Percentiles rank a stretch among this genome's conserved stretches.
Evolutionary conservation across 2,329 filamentous ascomycete genomes (phyloP).

Genomic region (Penicillium sclerotigenum): DNA sequence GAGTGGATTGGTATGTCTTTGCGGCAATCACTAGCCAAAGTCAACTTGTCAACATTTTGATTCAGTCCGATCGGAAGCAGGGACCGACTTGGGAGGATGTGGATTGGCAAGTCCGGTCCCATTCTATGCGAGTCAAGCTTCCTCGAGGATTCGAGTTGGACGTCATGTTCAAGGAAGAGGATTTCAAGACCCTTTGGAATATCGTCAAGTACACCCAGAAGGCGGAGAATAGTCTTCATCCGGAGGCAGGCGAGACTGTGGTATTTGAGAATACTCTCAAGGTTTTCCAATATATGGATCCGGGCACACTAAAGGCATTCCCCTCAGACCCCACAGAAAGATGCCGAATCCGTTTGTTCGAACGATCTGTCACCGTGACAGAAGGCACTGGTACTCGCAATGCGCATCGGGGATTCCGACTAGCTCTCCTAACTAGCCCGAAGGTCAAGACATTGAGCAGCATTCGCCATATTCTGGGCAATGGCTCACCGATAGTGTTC

Average conservation of each 20-base stretch:
- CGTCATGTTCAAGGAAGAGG: constrained; percentile 68
- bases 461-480: constrained; percentile 66
- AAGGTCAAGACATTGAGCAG: constrained; percentile 74
- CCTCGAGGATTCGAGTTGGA: constrained; percentile 72
- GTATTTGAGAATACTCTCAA: constrained; percentile 68
- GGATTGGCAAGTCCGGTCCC: constrained; percentile 68
- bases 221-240: constrained; percentile 67
- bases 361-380: constrained; percentile 63
- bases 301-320: constrained; percentile 68
- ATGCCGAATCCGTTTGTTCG: constrained; percentile 73
- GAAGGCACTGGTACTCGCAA: constrained; percentile 70
- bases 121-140: constrained; percentile 65
- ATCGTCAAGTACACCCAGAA: constrained; percentile 82
- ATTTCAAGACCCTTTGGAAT: constrained; percentile 74
- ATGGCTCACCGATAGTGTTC: constrained; percentile 69
- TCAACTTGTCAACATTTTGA: constrained; percentile 68
- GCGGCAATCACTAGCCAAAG: constrained; percentile 77
- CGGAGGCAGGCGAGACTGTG: constrained; percentile 65
- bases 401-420: constrained; percentile 74
- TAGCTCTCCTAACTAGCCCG: constrained; percentile 74
- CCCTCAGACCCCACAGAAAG: constrained; percentile 68
- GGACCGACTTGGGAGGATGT: constrained; percentile 80
- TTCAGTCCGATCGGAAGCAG: constrained; percentile 65
- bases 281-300: constrained; percentile 78
- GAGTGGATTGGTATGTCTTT: constrained; percentile 65